phyloP scores from a whole-genome alignment of 768 basidiomycete genomes.

The Pleurotus ostreatus region DNA sequence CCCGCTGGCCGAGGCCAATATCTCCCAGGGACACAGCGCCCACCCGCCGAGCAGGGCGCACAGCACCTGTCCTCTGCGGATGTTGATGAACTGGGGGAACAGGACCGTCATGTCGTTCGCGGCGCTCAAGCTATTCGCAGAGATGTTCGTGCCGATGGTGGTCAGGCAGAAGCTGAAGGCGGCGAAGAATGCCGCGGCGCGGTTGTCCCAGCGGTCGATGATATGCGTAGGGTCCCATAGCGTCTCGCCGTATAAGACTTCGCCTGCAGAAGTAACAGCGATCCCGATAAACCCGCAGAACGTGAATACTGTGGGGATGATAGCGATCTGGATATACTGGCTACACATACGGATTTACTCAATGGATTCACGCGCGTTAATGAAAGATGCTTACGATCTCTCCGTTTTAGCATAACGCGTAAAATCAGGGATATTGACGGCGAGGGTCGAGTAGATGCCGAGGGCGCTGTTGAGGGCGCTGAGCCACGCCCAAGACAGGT shows the following conservation, averaged over 20 bases:
- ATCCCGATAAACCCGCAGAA: slow-evolving; percentile 77
- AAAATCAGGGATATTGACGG: slow-evolving; percentile 85
- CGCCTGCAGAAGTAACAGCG: slow-evolving; percentile 74
- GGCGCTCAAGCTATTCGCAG: slow-evolving; percentile 68
- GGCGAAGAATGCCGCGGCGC: slow-evolving; percentile 82
- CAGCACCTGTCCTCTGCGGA: slow-evolving; percentile 72
- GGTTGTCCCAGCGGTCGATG: slow-evolving; percentile 80
- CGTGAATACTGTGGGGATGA: slow-evolving; percentile 78
- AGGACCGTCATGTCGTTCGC: slow-evolving; percentile 87
- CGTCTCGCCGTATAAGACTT: slow-evolving; percentile 60
- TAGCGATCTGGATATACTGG: slow-evolving; percentile 68
- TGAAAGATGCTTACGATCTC: slow-evolving; percentile 41
- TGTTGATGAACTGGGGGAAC: slow-evolving; percentile 75
- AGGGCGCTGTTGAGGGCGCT: slow-evolving; percentile 72
- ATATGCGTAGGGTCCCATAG: slow-evolving; percentile 75
- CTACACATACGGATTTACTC: slow-evolving; percentile 23
- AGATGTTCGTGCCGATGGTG: slow-evolving; percentile 70
- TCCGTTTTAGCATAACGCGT: slow-evolving; percentile 78
- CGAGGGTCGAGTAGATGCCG: slow-evolving; percentile 67
- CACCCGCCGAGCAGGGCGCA: slow-evolving; percentile 83
- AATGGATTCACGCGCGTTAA: too few species aligned
- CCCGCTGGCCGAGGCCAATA: slow-evolving; percentile 57
- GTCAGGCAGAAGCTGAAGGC: slow-evolving; percentile 71
- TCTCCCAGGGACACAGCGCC: slow-evolving; percentile 86
- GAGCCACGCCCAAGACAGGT: slow-evolving; percentile 77